Evolutionary conservation across 2,329 filamentous ascomycete genomes (phyloP), one percentile per base, ranked within the genome.

Genomic region (Teratosphaeria epicoccoides): DNA sequence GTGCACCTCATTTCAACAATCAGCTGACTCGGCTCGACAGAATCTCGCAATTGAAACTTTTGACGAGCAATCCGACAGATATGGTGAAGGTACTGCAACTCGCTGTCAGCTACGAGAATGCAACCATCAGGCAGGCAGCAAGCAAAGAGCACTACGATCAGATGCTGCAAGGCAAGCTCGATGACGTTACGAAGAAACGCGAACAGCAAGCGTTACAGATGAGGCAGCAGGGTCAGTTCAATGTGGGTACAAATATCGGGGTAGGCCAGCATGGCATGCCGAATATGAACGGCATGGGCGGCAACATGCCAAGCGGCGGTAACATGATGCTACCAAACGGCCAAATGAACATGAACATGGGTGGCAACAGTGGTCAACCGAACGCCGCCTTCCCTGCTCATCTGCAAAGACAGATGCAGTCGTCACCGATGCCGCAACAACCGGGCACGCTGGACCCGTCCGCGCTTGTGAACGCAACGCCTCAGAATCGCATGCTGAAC

Each of bases 191-290:
- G 17, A 24, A 46, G 24, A 56, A 55, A 43, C 56, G 63, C n/a
- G 50, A 55, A 40, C 53, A 61, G 25, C 43, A 49, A n/a, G 46
- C 24, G 12, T 26, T 52, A 11, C 22, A 26, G 24, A 28, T 47
- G 45, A 52, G 49, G 25, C 52, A 17, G 17, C 29, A 52, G 22
- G 44, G 25, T 22, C 26, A 22, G 23, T 47, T 22, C 37, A 49
- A 52, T 43, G 25, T 25, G 29, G 50, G 52, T 47, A 29, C 47
- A 24, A 55, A 51, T 28, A 73, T 79, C 44, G 67, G 68, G 33
- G 56, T 61, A 50, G 24, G 28, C 23, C 53, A 56, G 46, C 53
- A 52, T 43, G 58, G 57, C 49, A 43, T 52, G 46, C 25, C 43
- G 17, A 58, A 57, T 53, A 61, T 63, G 58, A 55, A 55, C 51